Base-by-base conservation (phyloP, 257 asterid species). In the Nicotiana benthamiana region DNA sequence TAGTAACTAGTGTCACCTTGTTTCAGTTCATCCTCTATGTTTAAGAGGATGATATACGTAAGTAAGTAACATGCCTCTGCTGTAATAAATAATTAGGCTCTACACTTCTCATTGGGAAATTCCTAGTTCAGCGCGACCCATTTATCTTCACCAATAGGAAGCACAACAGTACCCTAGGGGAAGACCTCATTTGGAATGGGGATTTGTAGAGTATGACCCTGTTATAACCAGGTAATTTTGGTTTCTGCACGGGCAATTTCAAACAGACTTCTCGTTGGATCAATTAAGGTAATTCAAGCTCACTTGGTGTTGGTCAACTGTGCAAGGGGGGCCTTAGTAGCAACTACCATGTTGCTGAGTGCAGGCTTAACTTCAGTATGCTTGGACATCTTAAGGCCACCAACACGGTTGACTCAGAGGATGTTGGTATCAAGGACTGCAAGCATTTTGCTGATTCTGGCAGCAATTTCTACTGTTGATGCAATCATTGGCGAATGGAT, bases 351-450 rank as follows among this genome's bases (percentile, higher is more conserved):
- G 87, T 88, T 84, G 61, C 82, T 90, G 18, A 95, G 97, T 61
- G 30, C 99, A 0, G 98, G 97, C 86, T 93, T 95, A 74, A 95
- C 99, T 85, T 95, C 99, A 0, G 84, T 48, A 80, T 95, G 93
- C 86, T 95, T 95, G 60, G 97, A 94, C 43, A 98, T 95, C 36
- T 32, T 32, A 32, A 4, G 36, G 36, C 36, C 36, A 32, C 36
- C 36, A 32, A 4, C 1, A 6, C 6, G 36, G 36, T 32, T 32
- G 4, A 32, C 36, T 32, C 40, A 34, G 7, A 34, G 8, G 40
- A 34, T 34, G 40, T 34, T 34, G 40, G 9, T 1, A 34, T 6
- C 40, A 34, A 34, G 40, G 40, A 34, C 9, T 5, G 7, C 40
- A 34, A 34, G 40, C 40, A 34, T 34, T 34, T 34, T 34, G 40